These are phyloP conservation scores for Mortierella sp. DNA, from an alignment of 371 early-diverging fungal genomes.

Conservation along the genomic window DNA sequence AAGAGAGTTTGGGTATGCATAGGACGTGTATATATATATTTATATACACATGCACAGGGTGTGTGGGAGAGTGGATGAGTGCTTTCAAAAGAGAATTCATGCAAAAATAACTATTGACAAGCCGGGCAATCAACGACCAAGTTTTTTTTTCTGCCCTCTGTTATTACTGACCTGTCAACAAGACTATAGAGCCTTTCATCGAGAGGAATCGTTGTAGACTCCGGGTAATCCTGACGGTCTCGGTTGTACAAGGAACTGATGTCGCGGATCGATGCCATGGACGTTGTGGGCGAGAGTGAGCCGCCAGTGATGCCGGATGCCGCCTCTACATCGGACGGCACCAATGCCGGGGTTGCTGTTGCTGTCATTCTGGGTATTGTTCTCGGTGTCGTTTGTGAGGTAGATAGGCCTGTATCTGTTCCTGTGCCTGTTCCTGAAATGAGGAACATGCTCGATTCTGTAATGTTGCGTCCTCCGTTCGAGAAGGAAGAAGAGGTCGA, in stretches of 20 bases:
- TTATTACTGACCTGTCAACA: constrained; percentile 54
- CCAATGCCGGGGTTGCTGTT: too few relatives aligned
- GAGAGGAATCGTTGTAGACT: constrained; percentile 6
- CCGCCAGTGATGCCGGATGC: constrained; percentile 15
- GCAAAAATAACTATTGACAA: too few relatives aligned
- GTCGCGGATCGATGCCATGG: constrained; percentile 48
- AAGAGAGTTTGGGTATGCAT: too few relatives aligned
- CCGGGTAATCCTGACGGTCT: constrained; percentile 2
- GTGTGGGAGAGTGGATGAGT: too few relatives aligned
- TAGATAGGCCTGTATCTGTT: not conserved
- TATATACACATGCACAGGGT: too few relatives aligned
- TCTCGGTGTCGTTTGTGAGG: not conserved
- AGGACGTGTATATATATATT: too few relatives aligned
- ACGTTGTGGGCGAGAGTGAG: constrained; percentile 44
- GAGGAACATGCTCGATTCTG: constrained; percentile 36
- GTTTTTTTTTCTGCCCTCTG: too few relatives aligned
- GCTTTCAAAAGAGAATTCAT: too few relatives aligned
- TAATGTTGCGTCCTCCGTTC: constrained; percentile 25
- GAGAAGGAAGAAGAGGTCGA: constrained; percentile 29
- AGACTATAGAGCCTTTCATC: constrained; percentile 46
- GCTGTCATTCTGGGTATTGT: too few relatives aligned
- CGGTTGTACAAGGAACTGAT: constrained; percentile 34
- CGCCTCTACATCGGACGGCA: not conserved
- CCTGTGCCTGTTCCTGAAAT: constrained; percentile 19
- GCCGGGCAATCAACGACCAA: not conserved